Percentiles rank a stretch among this genome's conserved stretches.
These are phyloP conservation scores for Fragilaria crotonensis DNA, from an alignment of 108 stramenopile species.

Conservation along the genomic window DNA sequence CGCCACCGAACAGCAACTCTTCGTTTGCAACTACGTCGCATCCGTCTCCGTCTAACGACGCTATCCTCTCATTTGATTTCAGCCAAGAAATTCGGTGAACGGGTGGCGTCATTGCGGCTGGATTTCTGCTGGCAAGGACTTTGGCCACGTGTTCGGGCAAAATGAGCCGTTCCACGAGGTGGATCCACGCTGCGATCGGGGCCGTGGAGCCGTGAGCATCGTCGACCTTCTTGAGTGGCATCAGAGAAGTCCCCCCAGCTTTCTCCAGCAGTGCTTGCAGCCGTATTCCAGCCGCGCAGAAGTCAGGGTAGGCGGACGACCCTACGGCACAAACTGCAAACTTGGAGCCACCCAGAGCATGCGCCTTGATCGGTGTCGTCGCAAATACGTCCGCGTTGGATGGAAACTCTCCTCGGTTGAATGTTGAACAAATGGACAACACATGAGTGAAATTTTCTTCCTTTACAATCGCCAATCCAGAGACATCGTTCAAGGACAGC, in stretches of 20 bases:
- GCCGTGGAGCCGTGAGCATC: neutral
- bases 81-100: too few relatives aligned
- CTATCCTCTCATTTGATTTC: too few relatives aligned
- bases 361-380: neutral
- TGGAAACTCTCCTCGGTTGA: constrained; percentile 14
- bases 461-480: neutral
- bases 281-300: constrained; percentile 15
- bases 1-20: neutral
- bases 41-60: too few relatives aligned
- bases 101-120: too few relatives aligned
- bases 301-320: constrained; percentile 18
- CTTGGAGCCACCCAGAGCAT: neutral
- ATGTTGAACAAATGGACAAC: constrained; percentile 14
- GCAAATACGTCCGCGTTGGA: neutral
- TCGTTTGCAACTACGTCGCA: neutral
- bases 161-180: neutral
- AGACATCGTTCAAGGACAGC: constrained; percentile 3
- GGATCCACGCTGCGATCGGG: constrained; percentile 1
- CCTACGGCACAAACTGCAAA: constrained; percentile 20
- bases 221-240: neutral
- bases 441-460: neutral
- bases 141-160: neutral
- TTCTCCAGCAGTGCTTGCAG: constrained; percentile 2
- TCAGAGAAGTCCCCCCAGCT: neutral
- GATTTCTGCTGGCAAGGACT: too few relatives aligned